phyloP scores from a whole-genome alignment of 2,329 filamentous ascomycete genomes.

The Fusarium pseudograminearum region DNA sequence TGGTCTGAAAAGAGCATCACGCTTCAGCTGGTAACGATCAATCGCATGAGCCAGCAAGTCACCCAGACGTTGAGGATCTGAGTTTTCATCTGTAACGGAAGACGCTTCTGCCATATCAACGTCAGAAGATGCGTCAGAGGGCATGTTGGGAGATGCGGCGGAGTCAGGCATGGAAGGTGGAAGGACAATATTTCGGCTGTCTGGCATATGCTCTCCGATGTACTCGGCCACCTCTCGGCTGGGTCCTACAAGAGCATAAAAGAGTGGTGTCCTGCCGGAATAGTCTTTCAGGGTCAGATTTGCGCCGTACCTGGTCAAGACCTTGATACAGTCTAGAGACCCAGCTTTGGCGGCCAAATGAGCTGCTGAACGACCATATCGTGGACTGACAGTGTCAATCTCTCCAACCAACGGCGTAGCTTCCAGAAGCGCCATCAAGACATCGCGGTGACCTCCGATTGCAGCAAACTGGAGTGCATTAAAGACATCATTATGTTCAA shows the following conservation, averaged over 20 bases:
- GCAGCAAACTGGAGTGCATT: conserved; percentile 45
- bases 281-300: conserved; percentile 32
- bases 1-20: conserved; percentile 14
- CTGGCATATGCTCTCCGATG: conserved; percentile 22
- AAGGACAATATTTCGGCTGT: conserved; percentile 16
- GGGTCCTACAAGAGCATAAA: conserved; percentile 19
- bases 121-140: conserved; percentile 1
- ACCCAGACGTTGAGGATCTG: conserved; percentile 23
- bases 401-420: conserved; percentile 21
- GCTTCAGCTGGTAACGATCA: conserved; percentile 9
- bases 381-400: conserved; percentile 23
- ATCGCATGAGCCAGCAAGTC: conserved; percentile 34
- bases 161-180: neutral
- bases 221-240: conserved; percentile 32
- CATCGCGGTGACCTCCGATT: conserved; percentile 19
- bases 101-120: neutral
- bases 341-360: conserved; percentile 38
- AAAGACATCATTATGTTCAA: conserved; percentile 20
- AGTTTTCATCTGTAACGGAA: neutral
- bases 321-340: conserved; percentile 38
- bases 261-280: conserved; percentile 38
- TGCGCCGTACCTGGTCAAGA: conserved; percentile 22
- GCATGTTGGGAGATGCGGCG: neutral
- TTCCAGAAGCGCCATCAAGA: conserved; percentile 30
- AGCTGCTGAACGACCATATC: conserved; percentile 28